phyloP scores from a whole-genome alignment of 208 protist genomes.

The Acanthamoeba castellanii region DNA sequence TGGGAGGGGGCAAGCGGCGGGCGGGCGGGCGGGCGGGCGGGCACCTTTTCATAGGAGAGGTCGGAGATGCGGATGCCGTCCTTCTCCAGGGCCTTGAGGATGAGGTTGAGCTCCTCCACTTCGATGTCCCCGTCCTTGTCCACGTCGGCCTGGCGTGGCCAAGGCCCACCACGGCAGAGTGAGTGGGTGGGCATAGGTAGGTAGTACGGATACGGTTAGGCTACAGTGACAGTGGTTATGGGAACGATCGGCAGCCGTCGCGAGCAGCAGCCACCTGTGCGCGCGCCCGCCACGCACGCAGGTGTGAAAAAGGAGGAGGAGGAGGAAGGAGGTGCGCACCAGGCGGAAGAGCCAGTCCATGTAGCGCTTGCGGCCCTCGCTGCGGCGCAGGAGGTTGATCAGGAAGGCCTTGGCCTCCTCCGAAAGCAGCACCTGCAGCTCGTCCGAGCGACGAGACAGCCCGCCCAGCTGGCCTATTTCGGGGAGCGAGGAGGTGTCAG shows the following conservation, averaged over 20 bases:
- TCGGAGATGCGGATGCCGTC: constrained; percentile 35
- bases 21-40: background rate
- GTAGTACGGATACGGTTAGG: too few species aligned
- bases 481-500: too few species aligned
- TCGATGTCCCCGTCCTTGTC: constrained; percentile 55
- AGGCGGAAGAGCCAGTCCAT: constrained; percentile 60
- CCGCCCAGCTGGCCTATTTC: background rate
- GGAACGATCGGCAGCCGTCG: background rate
- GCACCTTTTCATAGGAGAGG: constrained; percentile 52
- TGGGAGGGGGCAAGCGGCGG: background rate
- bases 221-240: too few species aligned
- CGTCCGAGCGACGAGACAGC: constrained; percentile 3
- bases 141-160: background rate
- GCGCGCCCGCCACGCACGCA: background rate
- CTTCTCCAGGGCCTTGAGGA: constrained; percentile 65
- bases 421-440: background rate
- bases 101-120: constrained; percentile 62
- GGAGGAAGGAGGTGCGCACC: background rate
- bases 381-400: constrained; percentile 56
- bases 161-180: too few species aligned
- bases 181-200: too few species aligned
- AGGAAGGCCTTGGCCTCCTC: constrained; percentile 57
- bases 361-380: constrained; percentile 58
- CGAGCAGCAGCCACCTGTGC: background rate
- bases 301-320: background rate